Base-by-base conservation (phyloP, 495 filamentous ascomycete species). In the Hyaloscypha variabilis region DNA sequence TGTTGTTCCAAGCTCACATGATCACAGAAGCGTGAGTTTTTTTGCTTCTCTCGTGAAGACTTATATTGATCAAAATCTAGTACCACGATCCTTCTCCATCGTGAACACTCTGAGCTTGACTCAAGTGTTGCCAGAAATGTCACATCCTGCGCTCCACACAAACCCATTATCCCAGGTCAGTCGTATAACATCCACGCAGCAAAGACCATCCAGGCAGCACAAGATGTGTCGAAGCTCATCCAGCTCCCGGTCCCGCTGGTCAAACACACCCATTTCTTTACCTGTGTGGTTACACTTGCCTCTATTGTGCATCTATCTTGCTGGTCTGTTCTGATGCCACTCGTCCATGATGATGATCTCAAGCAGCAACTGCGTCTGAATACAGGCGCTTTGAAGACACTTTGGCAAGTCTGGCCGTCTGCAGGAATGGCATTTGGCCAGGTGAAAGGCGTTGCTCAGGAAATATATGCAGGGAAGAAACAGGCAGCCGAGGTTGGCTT, bases 1-100 rank as follows among this genome's bases (percentile, higher is more conserved):
- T 96, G 83, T 87, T 96, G 78, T 96, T 96, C 80, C 92, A 96
- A 72, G 92, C 92, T 13, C 90, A 90, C 62, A 93, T 95, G 87
- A 88, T 95, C 58, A 84, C 89, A 30, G 85, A 91, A 72, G 88
- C 86, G 76, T 84, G 75, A 71, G 81, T 75, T 13, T n/a, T 23
- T 13, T 21, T 6, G 19, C 25, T 59, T 59, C 23, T 52, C 11
- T 28, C 17, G 30, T 39, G 55, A n/a, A 30, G n/a, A 29, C 10
- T 23, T 69, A 25, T 59, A 46, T 39, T 54, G 42, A 58, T 54
- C 23, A 19, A 58, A 4, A 55, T 54, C 1, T 71, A 71, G 69
- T 25, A 79, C 79, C 66, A 83, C 83, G n/a, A 90, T 93, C 65
- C 84, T 91, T 69, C 85, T 94, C 49, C 90, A 94, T 72, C 87